Evolutionary conservation across 495 filamentous ascomycete genomes (phyloP).

Genomic region (Neurospora pannonica): DNA sequence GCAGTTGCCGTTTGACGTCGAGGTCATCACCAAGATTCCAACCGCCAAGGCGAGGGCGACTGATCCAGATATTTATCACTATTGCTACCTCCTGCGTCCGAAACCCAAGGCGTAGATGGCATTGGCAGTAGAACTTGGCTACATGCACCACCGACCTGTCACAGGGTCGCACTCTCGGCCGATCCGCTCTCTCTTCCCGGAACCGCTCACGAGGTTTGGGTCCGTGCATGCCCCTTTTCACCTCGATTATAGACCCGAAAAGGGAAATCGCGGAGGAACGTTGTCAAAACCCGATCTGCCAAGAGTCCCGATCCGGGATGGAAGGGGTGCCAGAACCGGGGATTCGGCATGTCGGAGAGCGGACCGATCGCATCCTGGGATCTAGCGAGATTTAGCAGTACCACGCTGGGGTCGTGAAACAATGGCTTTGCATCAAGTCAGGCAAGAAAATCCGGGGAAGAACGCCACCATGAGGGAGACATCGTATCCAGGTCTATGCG

Average conservation of each 20-base stretch:
- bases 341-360: neutral
- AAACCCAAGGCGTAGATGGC: neutral
- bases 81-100: conserved; percentile 28
- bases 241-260: neutral
- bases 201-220: neutral
- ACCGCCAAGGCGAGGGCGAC: conserved; percentile 20
- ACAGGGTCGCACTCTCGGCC: neutral
- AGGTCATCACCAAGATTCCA: conserved; percentile 23
- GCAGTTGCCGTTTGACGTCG: conserved; percentile 23
- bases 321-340: neutral
- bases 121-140: neutral
- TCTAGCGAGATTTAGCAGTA: neutral
- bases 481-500: neutral
- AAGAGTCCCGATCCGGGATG: neutral
- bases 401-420: neutral
- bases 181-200: neutral
- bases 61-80: conserved; percentile 31
- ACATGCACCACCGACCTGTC: neutral
- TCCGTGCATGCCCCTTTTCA: neutral
- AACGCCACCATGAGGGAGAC: neutral
- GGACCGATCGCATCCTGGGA: neutral
- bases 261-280: neutral
- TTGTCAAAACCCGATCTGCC: neutral
- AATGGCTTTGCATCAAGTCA: neutral
- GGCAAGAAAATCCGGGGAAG: neutral